These are phyloP conservation scores for Aspergillus sp. DNA, from an alignment of 2,329 filamentous ascomycete species.

Conservation along the genomic window DNA sequence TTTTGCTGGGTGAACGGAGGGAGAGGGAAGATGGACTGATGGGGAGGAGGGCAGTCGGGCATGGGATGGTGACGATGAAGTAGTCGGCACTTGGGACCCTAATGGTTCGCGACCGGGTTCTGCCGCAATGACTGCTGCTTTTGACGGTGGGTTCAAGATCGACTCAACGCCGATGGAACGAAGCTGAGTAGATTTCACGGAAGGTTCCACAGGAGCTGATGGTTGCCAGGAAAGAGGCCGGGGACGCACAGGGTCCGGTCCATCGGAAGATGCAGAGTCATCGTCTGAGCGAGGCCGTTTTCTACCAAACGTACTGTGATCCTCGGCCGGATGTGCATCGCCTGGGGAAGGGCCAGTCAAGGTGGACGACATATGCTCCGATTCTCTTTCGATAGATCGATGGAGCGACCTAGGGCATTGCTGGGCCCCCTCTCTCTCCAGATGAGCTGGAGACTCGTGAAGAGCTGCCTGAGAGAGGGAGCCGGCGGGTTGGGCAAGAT, in stretches of 20 bases:
- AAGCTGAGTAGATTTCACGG: constrained; percentile 31
- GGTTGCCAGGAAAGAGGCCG: constrained; percentile 40
- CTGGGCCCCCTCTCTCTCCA: constrained; percentile 42
- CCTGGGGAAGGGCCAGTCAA: constrained; percentile 32
- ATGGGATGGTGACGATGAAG: constrained; percentile 22
- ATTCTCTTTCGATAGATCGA: constrained; percentile 31
- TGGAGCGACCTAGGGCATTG: constrained; percentile 38
- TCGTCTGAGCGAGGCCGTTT: constrained; percentile 25
- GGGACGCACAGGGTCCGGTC: constrained; percentile 29
- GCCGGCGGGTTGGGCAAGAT: constrained; percentile 26
- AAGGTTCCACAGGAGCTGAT: constrained; percentile 38
- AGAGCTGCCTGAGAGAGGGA: constrained; percentile 42
- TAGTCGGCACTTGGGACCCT: constrained; percentile 21
- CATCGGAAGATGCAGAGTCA: constrained; percentile 19
- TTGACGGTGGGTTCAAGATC: constrained; percentile 42
- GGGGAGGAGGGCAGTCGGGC: constrained; percentile 34
- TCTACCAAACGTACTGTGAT: constrained; percentile 25
- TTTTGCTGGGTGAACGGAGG: constrained; percentile 24
- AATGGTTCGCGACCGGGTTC: constrained; percentile 27
- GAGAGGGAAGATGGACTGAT: constrained; percentile 25
- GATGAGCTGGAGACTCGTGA: constrained; percentile 34
- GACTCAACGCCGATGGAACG: constrained; percentile 45
- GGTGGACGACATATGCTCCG: constrained; percentile 43
- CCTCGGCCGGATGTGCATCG: constrained; percentile 27
- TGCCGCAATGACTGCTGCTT: constrained; percentile 21